Evolutionary conservation across 2,329 filamentous ascomycete genomes (phyloP), one percentile per base, ranked within the genome.

Genomic region (Botrytis deweyae): DNA sequence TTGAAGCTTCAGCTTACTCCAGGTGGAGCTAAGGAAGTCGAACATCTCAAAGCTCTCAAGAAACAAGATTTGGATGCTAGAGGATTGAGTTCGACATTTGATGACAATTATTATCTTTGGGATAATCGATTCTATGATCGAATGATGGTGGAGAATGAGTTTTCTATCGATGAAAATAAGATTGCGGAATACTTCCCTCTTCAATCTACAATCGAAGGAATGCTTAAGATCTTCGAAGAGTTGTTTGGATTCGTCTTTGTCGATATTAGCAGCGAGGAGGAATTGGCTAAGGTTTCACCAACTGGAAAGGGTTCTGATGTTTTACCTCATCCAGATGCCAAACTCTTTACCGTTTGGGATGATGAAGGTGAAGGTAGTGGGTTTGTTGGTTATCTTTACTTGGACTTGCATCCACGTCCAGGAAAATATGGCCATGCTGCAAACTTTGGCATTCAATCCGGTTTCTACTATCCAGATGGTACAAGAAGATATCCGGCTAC

Each of bases 121-220:
- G 93, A 96, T 78, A 88, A 92, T 80, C 87, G 92, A 61, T 96
- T 90, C 83, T 96, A 95, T 82, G 91, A 93, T 78, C 90, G 92
- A 10, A 85, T 95, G 80, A 91, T 94, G 88, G 88, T 94, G 58
- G 92, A 95, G 84, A 88, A 92, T 80, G 91, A 95, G 80, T 95
- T 90, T 81, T 90, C 89, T 78, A 90, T 96, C 64, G 92, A 95
- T 76, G 92, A 95, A 81, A 89, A 91, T 78, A 89, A 91, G 80
- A 93, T 96, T 79, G 90, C 93, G 16, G 92, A 96, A 83, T 96
- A 95, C 83, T 96, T 96, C 84, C 93, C 93, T 6, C 86, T 95
- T 10, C 86, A 90, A 74, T 88, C 89, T 22, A 94, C 92, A 0
- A 90, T 96, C 69, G 86, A 87, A 42, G 91, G 90, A 73, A 95